phyloP scores from a whole-genome alignment of 1,284 basidiomycete genomes.

The Ceratobasidium sp. region DNA sequence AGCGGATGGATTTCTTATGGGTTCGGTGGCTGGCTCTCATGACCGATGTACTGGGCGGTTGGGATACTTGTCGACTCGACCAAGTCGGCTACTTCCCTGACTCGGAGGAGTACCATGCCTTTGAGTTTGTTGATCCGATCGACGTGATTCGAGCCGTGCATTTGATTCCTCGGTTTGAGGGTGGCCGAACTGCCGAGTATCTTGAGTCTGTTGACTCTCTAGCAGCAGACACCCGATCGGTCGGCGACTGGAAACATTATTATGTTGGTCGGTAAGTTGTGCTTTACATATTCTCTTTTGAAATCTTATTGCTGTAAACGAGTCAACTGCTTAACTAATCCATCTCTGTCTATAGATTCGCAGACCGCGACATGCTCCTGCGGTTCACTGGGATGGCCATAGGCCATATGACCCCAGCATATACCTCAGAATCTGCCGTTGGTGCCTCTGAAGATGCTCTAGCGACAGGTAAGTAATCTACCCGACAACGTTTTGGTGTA shows the following conservation, averaged over 20 bases:
- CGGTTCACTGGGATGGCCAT: slow-evolving; percentile 52
- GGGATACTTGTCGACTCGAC: slow-evolving; percentile 48
- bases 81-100: slow-evolving; percentile 57
- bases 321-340: neutral
- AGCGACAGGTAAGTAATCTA: neutral
- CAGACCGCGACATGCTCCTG: slow-evolving; percentile 55
- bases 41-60: slow-evolving; percentile 48
- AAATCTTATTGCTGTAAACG: neutral
- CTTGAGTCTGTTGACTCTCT: slow-evolving; percentile 29
- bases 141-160: slow-evolving; percentile 58
- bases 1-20: slow-evolving; percentile 52
- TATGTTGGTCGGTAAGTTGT: slow-evolving; percentile 45
- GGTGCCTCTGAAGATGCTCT: neutral
- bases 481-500: neutral
- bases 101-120: slow-evolving; percentile 51
- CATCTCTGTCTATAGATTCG: slow-evolving; percentile 49
- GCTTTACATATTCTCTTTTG: too few species aligned
- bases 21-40: slow-evolving; percentile 55
- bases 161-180: slow-evolving; percentile 54
- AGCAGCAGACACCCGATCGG: slow-evolving; percentile 5
- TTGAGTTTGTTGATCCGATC: slow-evolving; percentile 61
- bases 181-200: slow-evolving; percentile 43
- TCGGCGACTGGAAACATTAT: slow-evolving; percentile 44
- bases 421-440: neutral
- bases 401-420: slow-evolving; percentile 49